A percentile compares a stretch with the other conserved stretches of the same genome.
These are phyloP conservation scores for Colletotrichum tofieldiae DNA, from an alignment of 2,329 filamentous ascomycete species.

Conservation along the genomic window DNA sequence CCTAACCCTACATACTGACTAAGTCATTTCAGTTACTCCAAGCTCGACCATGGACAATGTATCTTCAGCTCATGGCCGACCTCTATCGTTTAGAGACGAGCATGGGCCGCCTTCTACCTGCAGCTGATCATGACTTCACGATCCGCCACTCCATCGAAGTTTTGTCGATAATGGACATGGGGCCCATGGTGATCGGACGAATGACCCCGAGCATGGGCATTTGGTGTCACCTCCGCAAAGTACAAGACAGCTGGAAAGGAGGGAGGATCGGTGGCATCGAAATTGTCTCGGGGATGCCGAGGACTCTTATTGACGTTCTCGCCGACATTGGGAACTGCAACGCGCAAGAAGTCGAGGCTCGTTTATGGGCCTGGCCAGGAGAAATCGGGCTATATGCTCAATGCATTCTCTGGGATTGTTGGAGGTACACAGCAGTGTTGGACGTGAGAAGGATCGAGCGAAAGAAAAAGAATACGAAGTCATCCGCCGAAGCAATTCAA, in stretches of 20 bases:
- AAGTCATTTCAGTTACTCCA: slow-evolving; percentile 22
- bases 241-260: slow-evolving; percentile 36
- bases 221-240: slow-evolving; percentile 35
- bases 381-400: slow-evolving; percentile 48
- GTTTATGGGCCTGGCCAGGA: slow-evolving; percentile 47
- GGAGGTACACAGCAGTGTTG: slow-evolving; percentile 47
- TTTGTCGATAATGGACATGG: slow-evolving; percentile 44
- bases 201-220: slow-evolving; percentile 37
- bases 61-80: slow-evolving; percentile 40
- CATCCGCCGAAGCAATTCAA: background rate
- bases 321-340: slow-evolving; percentile 40
- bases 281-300: slow-evolving; percentile 48
- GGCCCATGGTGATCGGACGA: slow-evolving; percentile 38
- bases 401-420: slow-evolving; percentile 50
- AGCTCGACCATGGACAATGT: slow-evolving; percentile 36
- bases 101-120: slow-evolving; percentile 15
- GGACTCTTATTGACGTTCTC: slow-evolving; percentile 49
- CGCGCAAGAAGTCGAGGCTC: slow-evolving; percentile 40
- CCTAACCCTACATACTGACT: background rate
- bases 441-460: slow-evolving; percentile 41
- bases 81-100: slow-evolving; percentile 33
- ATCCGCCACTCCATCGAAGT: slow-evolving; percentile 39
- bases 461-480: background rate
- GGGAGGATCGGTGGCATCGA: slow-evolving; percentile 47
- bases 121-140: slow-evolving; percentile 21